Conservation (phyloP, 129 eudicot genomes). For the Artemisia annua region DNA sequence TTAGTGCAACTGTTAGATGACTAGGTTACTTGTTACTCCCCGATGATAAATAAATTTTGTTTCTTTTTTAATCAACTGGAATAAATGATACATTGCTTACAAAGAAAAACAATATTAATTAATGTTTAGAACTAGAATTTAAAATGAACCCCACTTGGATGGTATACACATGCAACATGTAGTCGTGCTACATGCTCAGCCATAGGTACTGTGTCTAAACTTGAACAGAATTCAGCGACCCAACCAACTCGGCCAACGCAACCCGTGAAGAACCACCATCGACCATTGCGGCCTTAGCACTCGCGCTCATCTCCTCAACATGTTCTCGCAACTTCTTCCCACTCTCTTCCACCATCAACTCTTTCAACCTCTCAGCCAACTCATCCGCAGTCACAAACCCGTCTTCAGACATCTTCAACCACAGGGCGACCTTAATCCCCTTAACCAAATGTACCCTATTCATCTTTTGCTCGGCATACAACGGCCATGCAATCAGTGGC, state of each 20-base stretch:
- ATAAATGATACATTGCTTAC: too few relatives aligned
- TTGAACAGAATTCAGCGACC: background rate
- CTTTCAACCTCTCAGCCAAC: slow-evolving; percentile 33
- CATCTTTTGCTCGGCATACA: slow-evolving; percentile 28
- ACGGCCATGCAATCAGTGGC: slow-evolving; percentile 32
- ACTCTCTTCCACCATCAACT: slow-evolving; percentile 35
- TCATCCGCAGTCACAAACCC: slow-evolving; percentile 32
- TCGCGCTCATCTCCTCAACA: slow-evolving; percentile 12
- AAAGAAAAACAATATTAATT: too few relatives aligned
- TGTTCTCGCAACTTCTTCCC: slow-evolving; percentile 31
- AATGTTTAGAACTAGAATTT: too few relatives aligned
- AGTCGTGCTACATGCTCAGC: too few relatives aligned
- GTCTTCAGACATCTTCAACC: slow-evolving; percentile 18
- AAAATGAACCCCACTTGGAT: too few relatives aligned
- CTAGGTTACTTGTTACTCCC: too few relatives aligned
- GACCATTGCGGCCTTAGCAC: slow-evolving; percentile 21
- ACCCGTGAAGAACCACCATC: slow-evolving; percentile 27
- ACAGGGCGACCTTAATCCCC: slow-evolving; percentile 25
- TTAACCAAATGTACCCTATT: slow-evolving; percentile 24
- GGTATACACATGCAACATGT: too few relatives aligned
- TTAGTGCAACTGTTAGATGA: too few relatives aligned
- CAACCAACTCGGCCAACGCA: slow-evolving; percentile 16
- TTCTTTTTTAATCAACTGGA: too few relatives aligned
- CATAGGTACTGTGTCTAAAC: too few relatives aligned
- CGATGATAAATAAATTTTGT: too few relatives aligned